Evolutionary conservation across 352 stramenopile species (phyloP), one percentile per base, ranked within the genome.

Genomic region (Pythium graminicola): DNA sequence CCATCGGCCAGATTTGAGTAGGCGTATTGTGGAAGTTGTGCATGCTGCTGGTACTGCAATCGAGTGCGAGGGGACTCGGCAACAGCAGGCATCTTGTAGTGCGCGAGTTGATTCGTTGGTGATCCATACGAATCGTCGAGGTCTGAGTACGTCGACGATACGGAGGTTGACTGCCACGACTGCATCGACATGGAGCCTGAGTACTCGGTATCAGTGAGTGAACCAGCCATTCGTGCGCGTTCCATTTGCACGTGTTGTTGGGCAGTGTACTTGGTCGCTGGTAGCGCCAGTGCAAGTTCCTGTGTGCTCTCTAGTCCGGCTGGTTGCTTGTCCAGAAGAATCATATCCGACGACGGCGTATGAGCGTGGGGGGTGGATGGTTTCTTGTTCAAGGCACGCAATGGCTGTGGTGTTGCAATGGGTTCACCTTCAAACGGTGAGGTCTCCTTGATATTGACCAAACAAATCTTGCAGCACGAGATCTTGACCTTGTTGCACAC

Each of bases 391-490:
- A 69, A 33, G 19, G 52, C 49, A 19, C 64, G 67, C 8, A 66
- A 55, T 23, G 53, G 50, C 36, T 74, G 45, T 17, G 45, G 51
- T 8, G 50, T 42, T 23, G 33, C 64, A 16, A 86, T 64, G 19
- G 62, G 42, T 45, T 85, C 62, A 32, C 74, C 74, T 22, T 69
- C 77, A 42, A 88, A 86, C 4, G 77, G 77, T 13, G 77, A 86
- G 54, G 76, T 71, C 32, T 85, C 74, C 48, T 81, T 83, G 31
- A 79, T 69, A 52, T 81, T 77, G 22, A 85, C 71, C 36, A 88
- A 48, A 36, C 76, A 88, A 53, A 84, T 78, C 47, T 85, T 88
- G 58, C 76, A 88, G 58, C 73, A 85, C 29, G 68, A 72, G 19
- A 85, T 57, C 42, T 88, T 88, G 44, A 78, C 67, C 44, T 84